Base-by-base conservation (phyloP, 257 asterid genomes). In the Solanum clarkiae region DNA sequence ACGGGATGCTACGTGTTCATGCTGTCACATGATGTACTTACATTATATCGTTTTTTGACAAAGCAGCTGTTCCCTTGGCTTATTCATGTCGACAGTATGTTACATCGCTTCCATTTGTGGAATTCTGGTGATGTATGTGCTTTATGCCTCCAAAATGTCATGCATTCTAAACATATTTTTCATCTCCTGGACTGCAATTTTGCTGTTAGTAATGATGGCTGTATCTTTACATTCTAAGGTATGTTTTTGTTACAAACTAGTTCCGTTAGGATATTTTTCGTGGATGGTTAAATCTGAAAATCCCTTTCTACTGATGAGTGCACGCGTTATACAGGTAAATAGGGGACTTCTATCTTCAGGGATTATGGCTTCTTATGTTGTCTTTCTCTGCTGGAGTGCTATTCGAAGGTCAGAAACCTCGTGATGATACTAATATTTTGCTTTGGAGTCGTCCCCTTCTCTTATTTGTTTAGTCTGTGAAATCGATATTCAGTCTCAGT, bases 291-390 rank as follows among this genome's bases (percentile, higher is more conserved):
- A 74, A n/a, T 45, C 81, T 74, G 42, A 74, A 44, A n/a, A 44
- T 44, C 80, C 7, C 0, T 17, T 45, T 45, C 57, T 45, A 3
- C n/a, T 72, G 54, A 72, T 4, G 26, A 53, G 47, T 53, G 24
- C 26, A 79, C 6, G 3, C 8, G 16, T 79, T 53, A 36, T 10
- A 90, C 97, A 96, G 98, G 98, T 96, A 89, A 94, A 96, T 86
- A 87, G 98, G 83, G 99, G 98, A 57, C 91, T 94, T 83, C 89
- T 94, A 85, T 94, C 98, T 84, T 94, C 98, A 6, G 99, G 99
- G 88, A 94, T 96, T 62, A 94, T 94, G 99, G 98, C 99, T n/a
- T 93, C 97, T 71, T 96, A 96, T 88, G 87, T 96, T 57, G 98
- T 91, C 32, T 96, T 93, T 92, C 95, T 96, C 22, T 94, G 99